Evolutionary conservation across 208 protist genomes (phyloP).

Genomic region (Trypanosoma melophagium): DNA sequence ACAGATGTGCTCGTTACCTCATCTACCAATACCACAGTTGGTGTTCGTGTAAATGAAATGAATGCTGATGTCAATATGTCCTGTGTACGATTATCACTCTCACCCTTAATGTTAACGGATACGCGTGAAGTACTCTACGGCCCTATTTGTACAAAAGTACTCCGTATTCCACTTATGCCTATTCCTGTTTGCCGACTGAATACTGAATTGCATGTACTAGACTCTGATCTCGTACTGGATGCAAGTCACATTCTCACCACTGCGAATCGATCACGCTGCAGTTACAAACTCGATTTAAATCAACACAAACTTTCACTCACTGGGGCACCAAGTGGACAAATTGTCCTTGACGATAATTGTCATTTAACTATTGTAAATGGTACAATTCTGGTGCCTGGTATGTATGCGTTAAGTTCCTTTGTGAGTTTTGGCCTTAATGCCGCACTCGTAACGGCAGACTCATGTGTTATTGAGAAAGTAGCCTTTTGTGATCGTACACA

Average conservation of each 20-base stretch:
- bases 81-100: constrained; percentile 45
- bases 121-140: constrained; percentile 73
- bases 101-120: constrained; percentile 72
- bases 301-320: constrained; percentile 57
- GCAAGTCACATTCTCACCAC: constrained; percentile 70
- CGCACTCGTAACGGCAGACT: constrained; percentile 51
- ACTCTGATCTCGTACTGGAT: constrained; percentile 61
- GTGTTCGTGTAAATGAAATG: constrained; percentile 26
- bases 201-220: constrained; percentile 48
- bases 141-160: constrained; percentile 75
- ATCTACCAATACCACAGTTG: neutral
- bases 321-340: constrained; percentile 47
- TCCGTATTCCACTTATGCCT: constrained; percentile 61
- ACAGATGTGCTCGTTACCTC: neutral
- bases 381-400: constrained; percentile 71
- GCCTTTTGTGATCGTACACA: constrained; percentile 9
- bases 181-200: constrained; percentile 54
- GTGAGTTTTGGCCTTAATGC: constrained; percentile 71
- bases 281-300: constrained; percentile 75
- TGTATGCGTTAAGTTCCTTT: constrained; percentile 83
- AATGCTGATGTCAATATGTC: constrained; percentile 40
- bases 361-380: constrained; percentile 87
- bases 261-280: constrained; percentile 58
- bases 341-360: constrained; percentile 76
- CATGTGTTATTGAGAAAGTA: constrained; percentile 65